Conservation (phyloP, 352 stramenopile species). For the Aphanomyces invadans region DNA sequence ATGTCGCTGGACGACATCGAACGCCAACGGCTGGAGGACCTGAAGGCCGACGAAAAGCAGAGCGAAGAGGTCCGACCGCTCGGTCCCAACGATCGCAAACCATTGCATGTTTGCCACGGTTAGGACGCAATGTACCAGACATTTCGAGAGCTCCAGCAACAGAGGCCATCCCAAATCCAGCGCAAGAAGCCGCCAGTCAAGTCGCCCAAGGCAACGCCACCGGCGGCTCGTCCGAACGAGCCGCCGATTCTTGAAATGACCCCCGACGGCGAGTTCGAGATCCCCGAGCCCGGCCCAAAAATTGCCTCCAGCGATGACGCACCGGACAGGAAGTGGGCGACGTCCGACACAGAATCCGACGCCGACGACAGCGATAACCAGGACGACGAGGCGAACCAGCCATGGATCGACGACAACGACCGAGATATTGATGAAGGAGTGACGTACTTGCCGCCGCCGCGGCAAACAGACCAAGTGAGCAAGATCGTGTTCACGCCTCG, state of each 20-base stretch:
- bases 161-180: not conserved
- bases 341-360: conserved; percentile 31
- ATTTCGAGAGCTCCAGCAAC: conserved; percentile 31
- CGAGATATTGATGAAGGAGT: conserved; percentile 19
- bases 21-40: conserved; percentile 55
- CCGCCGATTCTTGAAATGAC: conserved; percentile 1
- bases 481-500: conserved; percentile 71
- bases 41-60: conserved; percentile 69
- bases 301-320: not conserved
- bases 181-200: conserved; percentile 33
- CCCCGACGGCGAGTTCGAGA: not conserved
- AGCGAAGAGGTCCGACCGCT: conserved; percentile 48
- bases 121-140: conserved; percentile 67
- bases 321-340: conserved; percentile 33
- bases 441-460: conserved; percentile 37
- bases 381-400: conserved; percentile 27
- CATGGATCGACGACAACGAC: conserved; percentile 17
- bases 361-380: conserved; percentile 16
- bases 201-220: conserved; percentile 19
- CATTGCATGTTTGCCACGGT: too few species aligned
- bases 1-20: conserved; percentile 75
- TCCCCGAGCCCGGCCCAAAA: too few species aligned
- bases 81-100: not conserved
- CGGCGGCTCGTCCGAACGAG: not conserved
- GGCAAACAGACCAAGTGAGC: conserved; percentile 30